These are phyloP conservation scores for Pythium chondricola DNA, from an alignment of 352 stramenopile genomes.

Conservation along the genomic window DNA sequence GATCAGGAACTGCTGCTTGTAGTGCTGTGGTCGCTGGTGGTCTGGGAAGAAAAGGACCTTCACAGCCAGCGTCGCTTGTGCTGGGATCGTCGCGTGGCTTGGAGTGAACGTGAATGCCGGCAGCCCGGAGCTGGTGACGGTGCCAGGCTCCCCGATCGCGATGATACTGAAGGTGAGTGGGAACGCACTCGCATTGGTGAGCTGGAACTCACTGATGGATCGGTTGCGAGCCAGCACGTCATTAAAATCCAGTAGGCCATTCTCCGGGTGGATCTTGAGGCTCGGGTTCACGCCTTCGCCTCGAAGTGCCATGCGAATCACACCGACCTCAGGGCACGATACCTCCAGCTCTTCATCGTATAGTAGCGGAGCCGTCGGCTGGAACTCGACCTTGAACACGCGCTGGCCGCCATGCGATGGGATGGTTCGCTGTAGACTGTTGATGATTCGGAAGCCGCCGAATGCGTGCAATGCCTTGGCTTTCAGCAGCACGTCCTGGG, in stretches of 20 bases:
- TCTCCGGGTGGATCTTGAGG: conserved; percentile 49
- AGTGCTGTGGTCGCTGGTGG: conserved; percentile 51
- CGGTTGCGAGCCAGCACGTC: conserved; percentile 58
- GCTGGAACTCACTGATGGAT: conserved; percentile 32
- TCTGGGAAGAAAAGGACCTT: conserved; percentile 61
- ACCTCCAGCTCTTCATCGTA: conserved; percentile 77
- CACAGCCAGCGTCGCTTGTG: conserved; percentile 41
- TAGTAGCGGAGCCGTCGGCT: conserved; percentile 35
- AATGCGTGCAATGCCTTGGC: conserved; percentile 67
- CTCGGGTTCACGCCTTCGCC: conserved; percentile 78
- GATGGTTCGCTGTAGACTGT: conserved; percentile 46
- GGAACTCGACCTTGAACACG: conserved; percentile 58
- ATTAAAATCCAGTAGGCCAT: conserved; percentile 58
- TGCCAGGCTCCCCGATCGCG: not conserved
- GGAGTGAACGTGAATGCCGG: conserved; percentile 64
- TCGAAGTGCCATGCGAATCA: conserved; percentile 32
- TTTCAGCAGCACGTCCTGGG: conserved; percentile 29
- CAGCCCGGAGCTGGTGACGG: conserved; percentile 19
- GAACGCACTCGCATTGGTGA: conserved; percentile 64
- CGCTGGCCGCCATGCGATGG: conserved; percentile 17
- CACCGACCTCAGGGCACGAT: conserved; percentile 20
- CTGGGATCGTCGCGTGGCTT: conserved; percentile 47
- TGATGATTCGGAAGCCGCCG: conserved; percentile 79
- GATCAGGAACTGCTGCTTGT: conserved; percentile 45
- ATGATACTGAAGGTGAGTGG: conserved; percentile 52